A percentile compares a stretch with the other conserved stretches of the same genome.
Conservation (phyloP, 495 filamentous ascomycete species). For the Neurospora sp. region DNA sequence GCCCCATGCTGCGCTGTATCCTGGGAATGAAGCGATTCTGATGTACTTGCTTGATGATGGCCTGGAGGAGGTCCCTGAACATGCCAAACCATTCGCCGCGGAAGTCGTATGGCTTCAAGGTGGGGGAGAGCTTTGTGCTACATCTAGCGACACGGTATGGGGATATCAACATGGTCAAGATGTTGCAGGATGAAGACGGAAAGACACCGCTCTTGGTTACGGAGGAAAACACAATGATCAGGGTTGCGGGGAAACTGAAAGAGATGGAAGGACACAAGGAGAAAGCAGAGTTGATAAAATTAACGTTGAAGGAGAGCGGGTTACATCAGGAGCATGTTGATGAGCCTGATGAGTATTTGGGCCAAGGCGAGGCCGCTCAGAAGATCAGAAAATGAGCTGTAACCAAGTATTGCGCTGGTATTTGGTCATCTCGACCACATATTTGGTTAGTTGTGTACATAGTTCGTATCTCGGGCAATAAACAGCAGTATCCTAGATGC, state of each 20-base stretch:
- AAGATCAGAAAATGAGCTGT: not conserved
- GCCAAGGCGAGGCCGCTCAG: not conserved
- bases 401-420: not conserved
- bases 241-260: not conserved
- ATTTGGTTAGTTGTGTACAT: not conserved
- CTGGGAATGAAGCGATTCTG: not conserved
- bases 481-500: not conserved
- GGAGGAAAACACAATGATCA: not conserved
- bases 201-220: not conserved
- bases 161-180: not conserved
- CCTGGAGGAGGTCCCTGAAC: not conserved
- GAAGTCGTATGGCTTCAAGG: not conserved
- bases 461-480: not conserved
- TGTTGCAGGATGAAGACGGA: not conserved
- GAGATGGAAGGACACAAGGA: not conserved
- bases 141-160: not conserved
- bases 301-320: not conserved
- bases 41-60: not conserved
- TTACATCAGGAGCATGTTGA: not conserved
- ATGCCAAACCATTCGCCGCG: not conserved
- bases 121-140: not conserved
- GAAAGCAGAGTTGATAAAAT: not conserved
- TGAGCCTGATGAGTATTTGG: not conserved
- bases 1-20: not conserved
- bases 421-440: not conserved